Evolutionary conservation across 306 rosid species (phyloP), one percentile per base, ranked within the genome.

Genomic region (Hylodesmum podocarpum): DNA sequence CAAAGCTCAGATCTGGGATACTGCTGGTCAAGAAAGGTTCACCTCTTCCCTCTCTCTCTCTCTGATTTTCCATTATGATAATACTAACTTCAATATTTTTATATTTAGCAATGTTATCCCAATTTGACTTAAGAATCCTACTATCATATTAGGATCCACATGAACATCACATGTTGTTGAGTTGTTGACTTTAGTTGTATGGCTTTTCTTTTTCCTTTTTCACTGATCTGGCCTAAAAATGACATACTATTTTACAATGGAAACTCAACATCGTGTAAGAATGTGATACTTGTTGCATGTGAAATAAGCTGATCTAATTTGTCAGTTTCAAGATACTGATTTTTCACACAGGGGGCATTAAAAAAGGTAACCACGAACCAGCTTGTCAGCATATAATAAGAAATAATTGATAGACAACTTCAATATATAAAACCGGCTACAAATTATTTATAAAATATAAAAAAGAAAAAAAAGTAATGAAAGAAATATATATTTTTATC

Each of bases 1-100:
- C 91, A 93, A 93, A 62, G 98, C 96, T 14, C 97, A 93, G 96
- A 93, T 93, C 97, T 93, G 97, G 97, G 97, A 93, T 58, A 93
- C 97, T 80, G 97, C 97, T 70, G 97, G 96, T 75, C 97, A 93
- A 86, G 97, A 93, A 87, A 93, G 96, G 97, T 89, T 78, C 65
- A 2, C 8, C 18, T 25, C 8, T 44, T 64, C 51, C 67, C 75
- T 27, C 82, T 22, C 16, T 57, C 36, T 57, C 12, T 61, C 63
- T 31, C 65, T 63, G 67, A 59, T 55, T 47, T 61, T 71, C 62
- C 62, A 11, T 54, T 4, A 54, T 24, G 2, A 22, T 49, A 1
- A 22, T 49, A 66, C 29, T 39, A 46, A 33, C 62, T 66, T 66
- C 27, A 67, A 28, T 10, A 72, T 33, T 68, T 24, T 29, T 44